Evolutionary conservation across 495 filamentous ascomycete genomes (phyloP).

Genomic region (Achaetomiella virescens): DNA sequence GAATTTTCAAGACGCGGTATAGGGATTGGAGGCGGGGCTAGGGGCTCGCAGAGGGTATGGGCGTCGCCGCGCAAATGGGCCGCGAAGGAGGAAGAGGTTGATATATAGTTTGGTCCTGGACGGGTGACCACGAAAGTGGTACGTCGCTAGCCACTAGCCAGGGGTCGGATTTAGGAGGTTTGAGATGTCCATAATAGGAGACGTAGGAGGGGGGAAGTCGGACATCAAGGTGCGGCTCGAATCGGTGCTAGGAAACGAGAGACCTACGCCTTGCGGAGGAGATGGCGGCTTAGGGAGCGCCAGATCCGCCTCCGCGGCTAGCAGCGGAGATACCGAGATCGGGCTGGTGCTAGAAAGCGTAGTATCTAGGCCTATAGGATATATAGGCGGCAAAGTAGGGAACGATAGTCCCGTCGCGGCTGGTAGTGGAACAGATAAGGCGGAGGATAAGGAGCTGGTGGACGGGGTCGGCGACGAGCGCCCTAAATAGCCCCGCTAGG

Average conservation of each 20-base stretch:
- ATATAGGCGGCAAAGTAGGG: background rate
- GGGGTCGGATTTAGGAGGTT: conserved; percentile 1
- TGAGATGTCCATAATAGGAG: background rate
- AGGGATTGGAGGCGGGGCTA: background rate
- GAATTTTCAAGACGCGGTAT: background rate
- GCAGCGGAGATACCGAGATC: background rate
- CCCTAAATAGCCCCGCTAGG: background rate
- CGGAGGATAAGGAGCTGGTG: background rate
- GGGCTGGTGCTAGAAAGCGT: background rate
- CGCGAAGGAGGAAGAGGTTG: background rate
- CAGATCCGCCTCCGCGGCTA: background rate
- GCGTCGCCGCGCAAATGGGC: background rate
- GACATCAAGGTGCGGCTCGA: background rate
- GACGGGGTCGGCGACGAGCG: conserved; percentile 4
- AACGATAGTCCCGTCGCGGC: background rate
- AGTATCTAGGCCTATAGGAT: background rate
- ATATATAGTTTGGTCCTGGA: background rate
- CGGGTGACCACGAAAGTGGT: background rate
- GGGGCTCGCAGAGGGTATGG: background rate
- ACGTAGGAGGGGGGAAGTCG: background rate
- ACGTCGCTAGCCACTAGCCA: conserved; percentile 1
- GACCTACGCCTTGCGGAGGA: background rate
- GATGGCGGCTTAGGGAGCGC: background rate
- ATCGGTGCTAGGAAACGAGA: background rate
- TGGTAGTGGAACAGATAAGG: background rate